Evolutionary conservation across 257 asterid genomes (phyloP), one percentile per base, ranked within the genome.

Genomic region (Rubia yunnanensis): DNA sequence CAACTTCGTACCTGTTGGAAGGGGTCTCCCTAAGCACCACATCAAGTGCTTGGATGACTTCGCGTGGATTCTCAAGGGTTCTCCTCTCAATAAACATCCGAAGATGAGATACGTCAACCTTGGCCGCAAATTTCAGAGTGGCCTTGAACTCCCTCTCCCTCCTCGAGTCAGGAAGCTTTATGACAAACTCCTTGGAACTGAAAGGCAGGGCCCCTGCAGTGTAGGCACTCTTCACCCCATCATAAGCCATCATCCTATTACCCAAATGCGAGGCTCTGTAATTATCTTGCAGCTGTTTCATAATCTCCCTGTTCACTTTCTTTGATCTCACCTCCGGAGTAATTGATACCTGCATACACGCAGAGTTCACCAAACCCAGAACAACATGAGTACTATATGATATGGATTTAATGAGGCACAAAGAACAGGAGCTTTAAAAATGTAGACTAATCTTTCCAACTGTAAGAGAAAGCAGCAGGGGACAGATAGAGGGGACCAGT

Each of bases 201-300:
- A 92, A 92, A 0, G 98, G 96, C 70, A 92, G 63, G 5, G 68
- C 53, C 1, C 96, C 96, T 0, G 96, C 96, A 30, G 88, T 66
- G 46, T 87, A 92, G 32, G 73, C 86, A 69, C 88, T 85, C 36
- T 89, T 92, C 3, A 90, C 35, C 0, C 98, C 96, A 64, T 92
- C 98, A 50, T 85, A 92, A 0, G 95, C 98, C 2, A 92, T 30
- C 60, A 0, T 28, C n/a, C 74, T 48, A 26, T 64, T 67, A 0
- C 92, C 88, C 75, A 92, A 15, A 57, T 85, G 86, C 0, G 96
- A 81, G 2, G 63, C 55, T 0, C 35, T 24, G 36, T 53, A 85
- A 0, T 52, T 54, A 0, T 17, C 3, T 3, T 79, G 89, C 2
- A 92, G 77, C 62, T 79, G 64, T 0, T 28, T 56, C 60, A 89